Evolutionary conservation across 2,329 filamentous ascomycete genomes (phyloP), one percentile per base, ranked within the genome.

Genomic region (Trichothecium roseum): DNA sequence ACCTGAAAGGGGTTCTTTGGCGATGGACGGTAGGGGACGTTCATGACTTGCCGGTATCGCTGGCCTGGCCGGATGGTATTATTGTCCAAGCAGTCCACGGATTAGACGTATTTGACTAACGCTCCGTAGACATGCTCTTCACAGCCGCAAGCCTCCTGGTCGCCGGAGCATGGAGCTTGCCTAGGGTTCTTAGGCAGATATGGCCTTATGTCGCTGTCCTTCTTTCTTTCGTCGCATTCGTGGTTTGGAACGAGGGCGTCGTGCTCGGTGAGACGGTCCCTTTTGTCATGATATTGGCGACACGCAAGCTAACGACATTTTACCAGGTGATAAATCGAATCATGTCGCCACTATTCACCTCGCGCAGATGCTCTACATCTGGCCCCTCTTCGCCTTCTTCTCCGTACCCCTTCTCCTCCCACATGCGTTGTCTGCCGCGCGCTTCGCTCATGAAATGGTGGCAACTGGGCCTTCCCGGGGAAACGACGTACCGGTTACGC

Each of bases 281-380:
- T 12, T 33, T 4, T 13, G 18, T 28, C 6, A n/a, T 17, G 4
- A 8, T 38, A 18, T 22, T 13, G n/a, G 16, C 17, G 20, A 26
- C 17, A n/a, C 14, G 7, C 15, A 20, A 26, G 36, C 49, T 64
- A 36, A 63, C 37, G 28, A 2, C 9, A n/a, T n/a, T 24, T 10
- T 16, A 16, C 4, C 37, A 86, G 84, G 88, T 27, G 91, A 98
- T 59, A 96, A 95, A 60, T 81, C 84, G 18, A 95, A 94, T 51
- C 91, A 98, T 51, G 70, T 91, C 22, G 87, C 88, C 1, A 91
- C 87, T 1, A 63, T 96, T 10, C 89, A 98, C 52, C 62, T 91
- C 5, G 73, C 89, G 0, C 91, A 98, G 59, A 84, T 98, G 74
- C 78, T 96, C 14, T 98, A 98, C 52, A 80, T 96, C 45, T 94